Evolutionary conservation across 1,284 basidiomycete genomes (phyloP), one percentile per base, ranked within the genome.

Genomic region (Apiotrichum sp.): DNA sequence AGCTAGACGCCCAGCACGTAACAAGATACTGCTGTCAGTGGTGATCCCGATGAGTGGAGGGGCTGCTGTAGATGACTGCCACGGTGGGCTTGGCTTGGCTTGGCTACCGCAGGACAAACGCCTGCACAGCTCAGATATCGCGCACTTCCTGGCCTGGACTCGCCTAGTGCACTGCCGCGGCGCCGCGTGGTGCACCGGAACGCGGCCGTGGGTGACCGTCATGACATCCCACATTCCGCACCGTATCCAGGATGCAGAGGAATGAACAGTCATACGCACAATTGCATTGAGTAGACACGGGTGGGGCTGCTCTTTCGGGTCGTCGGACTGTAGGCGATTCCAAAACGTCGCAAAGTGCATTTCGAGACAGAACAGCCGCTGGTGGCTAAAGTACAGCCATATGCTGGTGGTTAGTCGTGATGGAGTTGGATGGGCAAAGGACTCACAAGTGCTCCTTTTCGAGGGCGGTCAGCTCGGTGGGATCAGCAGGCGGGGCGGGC

Each of bases 311-410:
- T 52, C 35, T 1, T 33, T 13, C 22, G 58, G 53, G 38, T 65
- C 58, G 2, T 47, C 29, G 6, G 53, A 55, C n/a, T 49, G 48
- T 2, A 63, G 50, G 9, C 47, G 35, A 10, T 34, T 40, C 34
- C 57, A 62, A 47, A 65, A 63, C 3, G 59, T 59, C 4, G 59
- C 49, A 38, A 63, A 53, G 55, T 63, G 62, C 52, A 63, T 59
- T 35, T 65, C 57, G 7, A 62, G 38, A 8, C 62, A 58, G 41
- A 60, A 65, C n/a, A 58, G 39, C 22, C 58, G 52, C 44, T 22
- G 22, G 22, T 22, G 22, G 22, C 22, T 22, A 22, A 22, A 22
- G 22, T 22, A 22, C 22, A 22, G 22, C 22, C 22, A 22, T 22
- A 22, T 22, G 22, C 22, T 58, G 57, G 38, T 59, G 47, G 42